Evolutionary conservation across 2,329 filamentous ascomycete genomes (phyloP), one percentile per base, ranked within the genome.

Genomic region (Cercospora sojina): DNA sequence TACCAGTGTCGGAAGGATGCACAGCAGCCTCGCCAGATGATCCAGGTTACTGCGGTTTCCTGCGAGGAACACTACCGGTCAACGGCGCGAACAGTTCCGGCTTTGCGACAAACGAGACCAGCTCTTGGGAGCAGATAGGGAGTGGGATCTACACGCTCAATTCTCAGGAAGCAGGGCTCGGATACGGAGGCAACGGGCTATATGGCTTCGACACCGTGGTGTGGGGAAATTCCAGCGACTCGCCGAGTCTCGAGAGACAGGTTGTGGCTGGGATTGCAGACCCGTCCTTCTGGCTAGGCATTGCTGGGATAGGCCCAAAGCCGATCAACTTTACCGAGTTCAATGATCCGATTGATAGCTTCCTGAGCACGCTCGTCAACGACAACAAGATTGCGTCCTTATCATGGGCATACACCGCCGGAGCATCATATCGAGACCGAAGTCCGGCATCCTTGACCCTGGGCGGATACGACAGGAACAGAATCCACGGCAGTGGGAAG

Each of bases 361-460:
- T 78, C 23, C 64, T 80, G 66, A 64, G 58, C 23, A 74, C 67
- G 57, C 84, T 90, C 43, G 84, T 87, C 72, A 77, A 82, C 3
- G 81, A 83, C 63, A 84, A 84, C n/a, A 80, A 79, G 64, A 89
- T 92, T 59, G 88, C 89, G 1, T 91, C 90, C 74, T 83, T 90
- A 68, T 90, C 87, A 56, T 92, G 90, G 75, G 89, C 88, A 63
- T 92, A 88, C 75, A 92, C 90, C 3, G 89, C 90, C 47, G 90
- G 90, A 16, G 88, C 88, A 23, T 84, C 84, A 69, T 92, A 92
- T 74, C 83, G 88, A n/a, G 31, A 55, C 2, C 38, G 13, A 31
- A 35, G 27, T 58, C 57, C 49, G 9, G 69, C 64, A 9, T 70
- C 65, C 3, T 69, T 81, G 10, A 78, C 78, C 0, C 63, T 82